Percentiles rank a stretch among this genome's conserved stretches.
phyloP scores from a whole-genome alignment of 805 yeast species.

The Wickerhamomyces xylosicus region DNA sequence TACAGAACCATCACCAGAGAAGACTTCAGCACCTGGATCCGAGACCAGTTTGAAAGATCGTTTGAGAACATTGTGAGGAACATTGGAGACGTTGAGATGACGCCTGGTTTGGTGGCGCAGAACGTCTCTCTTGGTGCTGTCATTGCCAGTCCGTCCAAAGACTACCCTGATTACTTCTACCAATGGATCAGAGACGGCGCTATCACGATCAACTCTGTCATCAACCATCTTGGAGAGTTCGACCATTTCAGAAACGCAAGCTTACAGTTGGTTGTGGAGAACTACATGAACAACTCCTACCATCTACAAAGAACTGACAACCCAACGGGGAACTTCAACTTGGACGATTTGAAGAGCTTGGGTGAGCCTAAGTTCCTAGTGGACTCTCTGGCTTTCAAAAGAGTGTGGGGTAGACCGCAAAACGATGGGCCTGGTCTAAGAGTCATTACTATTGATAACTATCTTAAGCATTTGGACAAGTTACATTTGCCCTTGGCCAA shows the following conservation, averaged over 20 bases:
- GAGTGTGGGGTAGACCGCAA: conserved; percentile 91
- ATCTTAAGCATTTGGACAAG: conserved; percentile 32
- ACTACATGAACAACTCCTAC: conserved; percentile 51
- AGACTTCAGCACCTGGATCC: conserved; percentile 35
- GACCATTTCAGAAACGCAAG: conserved; percentile 16
- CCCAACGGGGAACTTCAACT: conserved; percentile 50
- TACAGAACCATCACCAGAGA: conserved; percentile 13
- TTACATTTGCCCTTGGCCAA: conserved; percentile 21
- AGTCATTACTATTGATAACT: conserved; percentile 50
- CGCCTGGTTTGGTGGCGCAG: conserved; percentile 18
- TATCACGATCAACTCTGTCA: conserved; percentile 57
- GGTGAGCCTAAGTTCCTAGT: conserved; percentile 88
- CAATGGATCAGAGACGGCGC: conserved; percentile 94
- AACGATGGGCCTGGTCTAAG: conserved; percentile 91
- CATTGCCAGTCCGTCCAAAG: conserved; percentile 74
- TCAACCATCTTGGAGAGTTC: conserved; percentile 40
- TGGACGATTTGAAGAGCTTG: conserved; percentile 38
- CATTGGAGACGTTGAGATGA: conserved; percentile 31
- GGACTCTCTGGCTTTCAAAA: conserved; percentile 51
- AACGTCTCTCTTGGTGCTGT: conserved; percentile 57
- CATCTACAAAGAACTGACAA: conserved; percentile 57
- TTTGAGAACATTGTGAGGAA: conserved; percentile 34
- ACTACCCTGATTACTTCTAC: conserved; percentile 69
- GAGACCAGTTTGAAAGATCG: conserved; percentile 28
- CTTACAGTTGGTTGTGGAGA: conserved; percentile 30